These are phyloP conservation scores for Botrytis porri DNA, from an alignment of 2,329 filamentous ascomycete species.

Conservation along the genomic window DNA sequence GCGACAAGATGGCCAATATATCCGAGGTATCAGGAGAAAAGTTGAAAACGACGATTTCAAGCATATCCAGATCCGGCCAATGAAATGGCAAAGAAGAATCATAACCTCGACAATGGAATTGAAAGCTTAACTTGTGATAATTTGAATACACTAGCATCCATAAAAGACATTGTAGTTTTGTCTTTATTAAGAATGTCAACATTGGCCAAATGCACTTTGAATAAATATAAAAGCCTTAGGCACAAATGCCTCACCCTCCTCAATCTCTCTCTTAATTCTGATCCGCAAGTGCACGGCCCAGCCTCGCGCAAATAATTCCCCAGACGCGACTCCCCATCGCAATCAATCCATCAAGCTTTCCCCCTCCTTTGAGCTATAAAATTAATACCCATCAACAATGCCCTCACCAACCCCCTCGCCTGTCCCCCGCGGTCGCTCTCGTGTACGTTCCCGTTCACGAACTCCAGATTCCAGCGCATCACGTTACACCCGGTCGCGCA, in stretches of 20 bases:
- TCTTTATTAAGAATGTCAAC: background rate
- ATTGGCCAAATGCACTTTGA: background rate
- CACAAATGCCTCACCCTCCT: background rate
- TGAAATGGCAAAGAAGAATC: background rate
- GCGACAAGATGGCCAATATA: background rate
- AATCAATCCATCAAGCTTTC: constrained; percentile 6
- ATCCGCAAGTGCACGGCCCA: constrained; percentile 12
- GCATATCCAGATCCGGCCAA: background rate
- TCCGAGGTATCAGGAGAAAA: background rate
- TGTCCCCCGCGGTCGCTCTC: constrained; percentile 30
- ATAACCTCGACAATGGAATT: background rate
- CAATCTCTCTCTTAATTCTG: background rate
- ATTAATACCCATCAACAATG: constrained; percentile 22
- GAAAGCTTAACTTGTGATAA: background rate
- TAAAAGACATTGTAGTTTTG: background rate
- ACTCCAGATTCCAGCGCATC: constrained; percentile 34
- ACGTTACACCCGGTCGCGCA: constrained; percentile 28
- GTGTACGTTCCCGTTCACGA: constrained; percentile 29
- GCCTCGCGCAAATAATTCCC: constrained; percentile 11
- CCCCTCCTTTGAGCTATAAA: background rate
- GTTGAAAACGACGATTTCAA: background rate
- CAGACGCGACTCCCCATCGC: constrained; percentile 15
- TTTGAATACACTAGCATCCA: background rate
- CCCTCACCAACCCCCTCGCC: constrained; percentile 31
- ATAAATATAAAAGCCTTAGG: background rate